These are phyloP conservation scores for Capsicum chinense DNA, from an alignment of 257 asterid genomes.

Conservation along the genomic window DNA sequence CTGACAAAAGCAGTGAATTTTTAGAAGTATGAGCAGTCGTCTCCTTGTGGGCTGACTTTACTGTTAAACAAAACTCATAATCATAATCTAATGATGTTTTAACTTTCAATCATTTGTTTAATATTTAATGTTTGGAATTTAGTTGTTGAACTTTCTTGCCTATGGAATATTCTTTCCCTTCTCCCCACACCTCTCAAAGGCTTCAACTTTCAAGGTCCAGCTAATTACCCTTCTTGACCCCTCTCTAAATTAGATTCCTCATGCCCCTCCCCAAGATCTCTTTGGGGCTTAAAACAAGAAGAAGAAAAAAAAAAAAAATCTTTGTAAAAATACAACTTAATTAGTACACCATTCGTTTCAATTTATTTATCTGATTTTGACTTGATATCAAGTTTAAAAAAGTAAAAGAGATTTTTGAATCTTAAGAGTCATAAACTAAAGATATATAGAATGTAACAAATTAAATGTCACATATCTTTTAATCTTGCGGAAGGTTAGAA, in stretches of 20 bases:
- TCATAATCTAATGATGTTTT: constrained; percentile 83
- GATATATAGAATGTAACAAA: no score
- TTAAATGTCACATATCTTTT: no score
- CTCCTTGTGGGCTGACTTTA: constrained; percentile 87
- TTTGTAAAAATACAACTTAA: no score
- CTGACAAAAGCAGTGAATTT: constrained; percentile 84
- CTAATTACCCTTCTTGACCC: constrained; percentile 28
- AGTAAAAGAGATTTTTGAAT: no score
- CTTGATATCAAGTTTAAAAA: no score
- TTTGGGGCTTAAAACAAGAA: background rate
- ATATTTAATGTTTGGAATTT: constrained; percentile 73
- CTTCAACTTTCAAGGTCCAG: constrained; percentile 79
- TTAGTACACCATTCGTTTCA: no score
- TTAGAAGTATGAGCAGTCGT: constrained; percentile 74
- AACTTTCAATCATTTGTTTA: constrained; percentile 60
- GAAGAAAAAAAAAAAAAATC: no score
- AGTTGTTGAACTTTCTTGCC: constrained; percentile 71
- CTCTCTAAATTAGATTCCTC: constrained; percentile 33
- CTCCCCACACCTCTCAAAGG: constrained; percentile 56
- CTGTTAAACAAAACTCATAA: constrained; percentile 48
- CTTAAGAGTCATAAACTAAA: no score
- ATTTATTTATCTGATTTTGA: no score
- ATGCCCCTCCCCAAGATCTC: background rate
- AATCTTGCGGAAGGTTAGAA: no score
- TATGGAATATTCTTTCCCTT: constrained; percentile 68